Evolutionary conservation across 202 grass and related monocot genomes (phyloP), one percentile per base, ranked within the genome.

Genomic region (Bolboschoenoplectus hybrid): DNA sequence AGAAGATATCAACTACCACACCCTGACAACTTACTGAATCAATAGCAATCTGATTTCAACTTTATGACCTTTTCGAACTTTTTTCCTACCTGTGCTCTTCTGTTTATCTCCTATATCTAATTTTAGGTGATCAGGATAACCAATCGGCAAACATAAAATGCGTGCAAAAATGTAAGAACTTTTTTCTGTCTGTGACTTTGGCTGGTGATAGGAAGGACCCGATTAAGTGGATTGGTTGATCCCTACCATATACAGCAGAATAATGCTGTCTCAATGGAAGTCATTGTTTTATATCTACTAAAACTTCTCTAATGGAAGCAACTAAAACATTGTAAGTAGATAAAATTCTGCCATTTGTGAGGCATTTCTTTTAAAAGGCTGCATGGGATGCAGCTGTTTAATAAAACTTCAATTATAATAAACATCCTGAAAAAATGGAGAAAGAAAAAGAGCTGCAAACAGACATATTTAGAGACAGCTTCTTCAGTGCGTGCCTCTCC

Each of bases 401-500:
- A 80, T 55, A 61, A 35, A 38, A 80, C 76, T 80, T 80, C 46
- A 76, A 76, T 65, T 80, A 45, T 5, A 81, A 67, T 76, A 74
- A 44, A 61, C 36, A 60, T 80, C 55, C 38, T 80, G 53, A 61
- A 43, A 80, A 16, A 44, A 62, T 44, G 17, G 38, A 9, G 72
- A 89, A 64, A 67, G 36, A 73, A 40, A 55, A 86, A 68, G 51
- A 74, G 86, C 84, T 73, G 84, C 65, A 47, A 87, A 89, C 93
- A 40, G 53, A 99, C 97, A 90, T 99, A 99, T 99, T 97, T 99
- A 83, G 89, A 92, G 40, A 99, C 90, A 70, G 93, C 93, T 88
- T 99, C 97, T 83, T 99, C 97, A 13, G 91, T 99, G 87, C 97
- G 93, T 86, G 97, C 97, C 72, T 99, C 97, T 88, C 97, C 97